These are phyloP conservation scores for Nemania bipapillata DNA, from an alignment of 2,329 filamentous ascomycete species.

Conservation along the genomic window DNA sequence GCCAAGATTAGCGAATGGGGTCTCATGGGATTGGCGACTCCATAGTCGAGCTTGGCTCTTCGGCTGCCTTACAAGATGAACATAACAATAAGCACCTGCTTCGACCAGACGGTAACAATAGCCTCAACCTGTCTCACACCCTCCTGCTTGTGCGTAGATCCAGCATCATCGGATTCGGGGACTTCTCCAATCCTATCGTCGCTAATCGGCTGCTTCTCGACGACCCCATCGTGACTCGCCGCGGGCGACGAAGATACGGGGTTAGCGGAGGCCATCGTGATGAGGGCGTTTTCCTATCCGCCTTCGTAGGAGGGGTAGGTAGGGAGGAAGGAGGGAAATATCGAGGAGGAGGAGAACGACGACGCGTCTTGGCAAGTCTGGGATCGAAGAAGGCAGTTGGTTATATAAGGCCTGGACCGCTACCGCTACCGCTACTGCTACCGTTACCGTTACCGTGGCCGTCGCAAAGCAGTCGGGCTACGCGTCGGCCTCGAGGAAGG, in stretches of 20 bases:
- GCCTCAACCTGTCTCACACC: conserved; percentile 56
- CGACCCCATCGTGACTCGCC: conserved; percentile 1
- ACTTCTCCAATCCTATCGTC: conserved; percentile 13
- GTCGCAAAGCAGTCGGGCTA: background rate
- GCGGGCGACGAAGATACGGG: background rate
- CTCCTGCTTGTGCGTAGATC: conserved; percentile 51
- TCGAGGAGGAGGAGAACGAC: background rate
- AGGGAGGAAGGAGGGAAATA: background rate
- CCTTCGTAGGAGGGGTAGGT: background rate
- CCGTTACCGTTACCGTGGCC: background rate
- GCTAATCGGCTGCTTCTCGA: conserved; percentile 3
- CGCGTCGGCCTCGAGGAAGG: background rate
- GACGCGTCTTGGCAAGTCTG: background rate
- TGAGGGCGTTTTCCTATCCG: background rate
- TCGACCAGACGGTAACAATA: conserved; percentile 53
- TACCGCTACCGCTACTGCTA: background rate
- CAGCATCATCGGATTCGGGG: conserved; percentile 28
- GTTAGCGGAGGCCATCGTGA: conserved; percentile 4
- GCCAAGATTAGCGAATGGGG: conserved; percentile 4
- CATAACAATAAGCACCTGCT: conserved; percentile 47
- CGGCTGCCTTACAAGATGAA: conserved; percentile 53
- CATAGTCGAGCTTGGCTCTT: background rate
- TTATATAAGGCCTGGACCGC: conserved; percentile 5
- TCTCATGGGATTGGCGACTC: background rate
- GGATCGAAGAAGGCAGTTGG: background rate